These are phyloP conservation scores for Madurella mycetomatis DNA, from an alignment of 2,329 filamentous ascomycete genomes.

Conservation along the genomic window DNA sequence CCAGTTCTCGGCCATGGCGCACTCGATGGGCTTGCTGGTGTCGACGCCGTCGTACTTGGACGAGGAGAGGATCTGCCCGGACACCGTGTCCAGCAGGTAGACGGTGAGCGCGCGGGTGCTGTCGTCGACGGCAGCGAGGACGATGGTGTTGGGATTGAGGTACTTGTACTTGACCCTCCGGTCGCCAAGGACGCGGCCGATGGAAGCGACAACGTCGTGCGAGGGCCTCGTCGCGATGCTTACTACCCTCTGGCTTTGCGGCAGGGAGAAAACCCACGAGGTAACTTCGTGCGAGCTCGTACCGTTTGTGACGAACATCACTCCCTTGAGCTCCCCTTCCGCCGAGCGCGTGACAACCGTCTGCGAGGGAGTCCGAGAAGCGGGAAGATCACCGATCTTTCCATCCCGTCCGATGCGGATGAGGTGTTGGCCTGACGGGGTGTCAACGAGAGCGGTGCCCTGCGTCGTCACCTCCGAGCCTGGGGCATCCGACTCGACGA, in stretches of 20 bases:
- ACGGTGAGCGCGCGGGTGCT: slow-evolving; percentile 58
- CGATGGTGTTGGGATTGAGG: slow-evolving; percentile 77
- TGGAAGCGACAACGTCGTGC: slow-evolving; percentile 88
- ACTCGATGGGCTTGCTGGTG: slow-evolving; percentile 65
- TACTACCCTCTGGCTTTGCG: slow-evolving; percentile 62
- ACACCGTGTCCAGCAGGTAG: slow-evolving; percentile 81
- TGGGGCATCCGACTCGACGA: slow-evolving; percentile 41
- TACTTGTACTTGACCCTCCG: slow-evolving; percentile 97
- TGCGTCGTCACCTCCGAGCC: slow-evolving; percentile 39
- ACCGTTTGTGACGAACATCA: slow-evolving; percentile 46
- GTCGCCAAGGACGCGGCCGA: slow-evolving; percentile 88
- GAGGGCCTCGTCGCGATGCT: slow-evolving; percentile 62
- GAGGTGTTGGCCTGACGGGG: slow-evolving; percentile 48
- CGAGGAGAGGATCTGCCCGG: slow-evolving; percentile 73
- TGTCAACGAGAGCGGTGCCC: slow-evolving; percentile 50
- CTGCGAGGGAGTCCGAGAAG: slow-evolving; percentile 45
- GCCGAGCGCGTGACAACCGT: slow-evolving; percentile 50
- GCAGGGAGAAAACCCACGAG: slow-evolving; percentile 70
- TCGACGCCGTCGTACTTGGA: slow-evolving; percentile 71
- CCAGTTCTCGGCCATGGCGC: slow-evolving; percentile 90
- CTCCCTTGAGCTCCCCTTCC: slow-evolving; percentile 49
- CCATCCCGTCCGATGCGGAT: slow-evolving; percentile 51
- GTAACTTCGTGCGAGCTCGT: slow-evolving; percentile 42
- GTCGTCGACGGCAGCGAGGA: slow-evolving; percentile 66
- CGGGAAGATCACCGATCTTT: slow-evolving; percentile 43